Conservation (phyloP, 2,329 filamentous ascomycete genomes). For the Trichoderma arundinaceum region DNA sequence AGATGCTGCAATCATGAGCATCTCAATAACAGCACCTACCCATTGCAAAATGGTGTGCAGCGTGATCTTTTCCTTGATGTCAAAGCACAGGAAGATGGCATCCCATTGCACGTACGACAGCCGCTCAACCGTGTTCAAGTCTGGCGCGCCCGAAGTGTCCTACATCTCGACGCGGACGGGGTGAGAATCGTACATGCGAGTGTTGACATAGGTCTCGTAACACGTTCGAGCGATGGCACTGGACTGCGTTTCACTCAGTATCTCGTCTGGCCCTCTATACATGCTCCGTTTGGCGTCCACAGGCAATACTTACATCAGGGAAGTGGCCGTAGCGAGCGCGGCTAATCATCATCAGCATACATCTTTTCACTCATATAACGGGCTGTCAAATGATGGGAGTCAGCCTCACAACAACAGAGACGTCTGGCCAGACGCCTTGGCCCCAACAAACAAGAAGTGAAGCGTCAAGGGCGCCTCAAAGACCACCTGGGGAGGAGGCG, state of each 20-base stretch:
- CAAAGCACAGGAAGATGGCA: slow-evolving; percentile 48
- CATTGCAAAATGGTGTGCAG: slow-evolving; percentile 46
- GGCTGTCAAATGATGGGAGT: background rate
- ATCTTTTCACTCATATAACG: too few species aligned
- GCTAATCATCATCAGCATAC: slow-evolving; percentile 35
- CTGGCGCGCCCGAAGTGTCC: slow-evolving; percentile 50
- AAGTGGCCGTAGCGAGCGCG: slow-evolving; percentile 48
- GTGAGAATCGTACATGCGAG: slow-evolving; percentile 38
- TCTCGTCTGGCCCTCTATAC: background rate
- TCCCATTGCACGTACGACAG: slow-evolving; percentile 48
- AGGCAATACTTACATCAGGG: slow-evolving; percentile 43
- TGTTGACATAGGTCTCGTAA: slow-evolving; percentile 46
- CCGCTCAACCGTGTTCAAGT: slow-evolving; percentile 44
- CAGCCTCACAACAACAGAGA: slow-evolving; percentile 47
- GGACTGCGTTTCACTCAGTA: slow-evolving; percentile 36
- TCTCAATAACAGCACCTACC: slow-evolving; percentile 38
- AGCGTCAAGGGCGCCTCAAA: slow-evolving; percentile 38
- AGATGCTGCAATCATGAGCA: background rate
- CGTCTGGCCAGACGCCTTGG: slow-evolving; percentile 44
- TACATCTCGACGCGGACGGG: slow-evolving; percentile 45
- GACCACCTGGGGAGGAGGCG: slow-evolving; percentile 26
- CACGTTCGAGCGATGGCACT: slow-evolving; percentile 42
- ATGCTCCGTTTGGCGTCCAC: background rate
- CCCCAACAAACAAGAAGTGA: slow-evolving; percentile 48
- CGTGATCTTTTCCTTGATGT: slow-evolving; percentile 45